These are phyloP conservation scores for Vigna trinervia DNA, from an alignment of 306 rosid species.

Conservation along the genomic window DNA sequence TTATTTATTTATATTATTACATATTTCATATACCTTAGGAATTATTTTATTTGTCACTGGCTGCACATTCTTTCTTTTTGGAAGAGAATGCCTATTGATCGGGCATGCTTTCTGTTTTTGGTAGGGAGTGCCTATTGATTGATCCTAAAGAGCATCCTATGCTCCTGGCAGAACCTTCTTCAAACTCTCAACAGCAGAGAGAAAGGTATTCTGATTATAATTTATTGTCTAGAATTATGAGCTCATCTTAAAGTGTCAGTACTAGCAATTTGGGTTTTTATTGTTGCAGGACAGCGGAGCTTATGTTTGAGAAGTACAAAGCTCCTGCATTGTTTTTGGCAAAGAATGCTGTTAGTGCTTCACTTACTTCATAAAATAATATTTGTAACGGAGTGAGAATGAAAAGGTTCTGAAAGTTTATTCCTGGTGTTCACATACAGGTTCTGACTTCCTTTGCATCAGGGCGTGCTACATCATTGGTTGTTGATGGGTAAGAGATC, in stretches of 20 bases:
- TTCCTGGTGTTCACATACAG: conserved; percentile 49
- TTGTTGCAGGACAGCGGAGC: conserved; percentile 84
- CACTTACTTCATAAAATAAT: conserved; percentile 33
- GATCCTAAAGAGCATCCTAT: conserved; percentile 98
- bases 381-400: conserved; percentile 3
- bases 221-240: conserved; percentile 19
- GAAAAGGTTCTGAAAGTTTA: conserved; percentile 24
- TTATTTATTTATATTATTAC: background rate
- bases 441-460: conserved; percentile 98
- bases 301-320: conserved; percentile 97
- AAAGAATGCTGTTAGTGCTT: conserved; percentile 86
- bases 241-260: conserved; percentile 24
- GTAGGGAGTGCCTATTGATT: conserved; percentile 86
- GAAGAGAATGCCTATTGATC: background rate
- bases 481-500: conserved; percentile 84
- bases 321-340: conserved; percentile 97
- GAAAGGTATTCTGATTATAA: conserved; percentile 66
- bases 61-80: conserved; percentile 24
- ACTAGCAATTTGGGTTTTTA: conserved; percentile 42
- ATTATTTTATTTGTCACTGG: conserved; percentile 30
- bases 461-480: conserved; percentile 97
- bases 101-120: conserved; percentile 40
- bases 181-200: conserved; percentile 85
- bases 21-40: conserved; percentile 5
- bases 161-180: conserved; percentile 98